Evolutionary conservation across 148 eudicot genomes (phyloP), one percentile per base, ranked within the genome.

Genomic region (Simmondsia chinensis): DNA sequence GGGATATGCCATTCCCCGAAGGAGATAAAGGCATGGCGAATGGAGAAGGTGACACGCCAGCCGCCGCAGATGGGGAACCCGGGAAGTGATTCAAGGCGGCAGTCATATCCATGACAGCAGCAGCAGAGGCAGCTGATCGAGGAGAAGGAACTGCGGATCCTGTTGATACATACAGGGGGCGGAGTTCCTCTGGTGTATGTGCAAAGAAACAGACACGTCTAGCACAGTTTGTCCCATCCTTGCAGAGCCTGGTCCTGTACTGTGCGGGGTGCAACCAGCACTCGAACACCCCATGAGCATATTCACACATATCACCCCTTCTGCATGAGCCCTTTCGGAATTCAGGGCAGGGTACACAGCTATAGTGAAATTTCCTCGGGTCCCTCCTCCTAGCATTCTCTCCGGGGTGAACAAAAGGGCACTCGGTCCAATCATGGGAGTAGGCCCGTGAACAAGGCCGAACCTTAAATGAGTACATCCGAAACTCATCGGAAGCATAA

Each of bases 381-480:
- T 74, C 85, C 33, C 80, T 57, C 56, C 85, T 64, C 36, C 80
- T 44, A 4, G 85, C 80, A 43, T 78, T 78, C 48, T 74, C 80
- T 21, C 85, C 85, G 0, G 80, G 85, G 32, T 74, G 80, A 56
- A 74, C 75, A 55, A 74, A 78, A 22, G 85, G 80, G 34, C 85
- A 78, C 41, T 78, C 85, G 0, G 85, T 78, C 85, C 85, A 78
- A 43, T 78, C 85, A 53, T 78, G 85, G 9, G 85, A 66, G 25
- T 74, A 74, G 9, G 80, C 85, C 22, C 80, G 60, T 4, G 80
- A 74, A 40, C 85, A 78, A 11, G 72, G 76, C 12, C 73, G 69
- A 18, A 78, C 66, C 46, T 78, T 78, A 30, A 78, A 78, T 6
- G 71, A 66, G 54, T 56, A 78, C 74, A 74, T 67, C 16, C 80